Evolutionary conservation across 148 eudicot species (phyloP).

Genomic region (Cornus kousa): DNA sequence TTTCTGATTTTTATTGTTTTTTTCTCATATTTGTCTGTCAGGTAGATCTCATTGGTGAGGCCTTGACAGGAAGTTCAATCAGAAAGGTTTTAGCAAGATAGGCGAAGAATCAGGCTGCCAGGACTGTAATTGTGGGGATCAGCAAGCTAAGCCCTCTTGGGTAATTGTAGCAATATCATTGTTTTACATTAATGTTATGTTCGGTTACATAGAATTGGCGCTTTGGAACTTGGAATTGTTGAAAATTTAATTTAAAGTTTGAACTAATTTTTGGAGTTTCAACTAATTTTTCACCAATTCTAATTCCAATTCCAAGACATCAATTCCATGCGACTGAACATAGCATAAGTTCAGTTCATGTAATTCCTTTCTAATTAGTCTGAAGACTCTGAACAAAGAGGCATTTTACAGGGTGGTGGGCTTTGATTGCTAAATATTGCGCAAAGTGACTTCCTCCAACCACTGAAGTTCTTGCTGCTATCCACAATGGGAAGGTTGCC

Average conservation of each 20-base stretch:
- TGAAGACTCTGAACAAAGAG: constrained; percentile 16
- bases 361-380: constrained; percentile 13
- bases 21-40: constrained; percentile 27
- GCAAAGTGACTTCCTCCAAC: constrained; percentile 63
- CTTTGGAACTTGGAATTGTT: too few species aligned
- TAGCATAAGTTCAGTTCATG: not conserved
- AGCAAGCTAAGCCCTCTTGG: constrained; percentile 47
- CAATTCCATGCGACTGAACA: too few species aligned
- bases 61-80: constrained; percentile 67
- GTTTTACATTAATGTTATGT: not conserved
- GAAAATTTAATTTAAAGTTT: too few species aligned
- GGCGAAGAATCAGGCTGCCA: constrained; percentile 52
- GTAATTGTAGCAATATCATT: constrained; percentile 28
- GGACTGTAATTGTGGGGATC: constrained; percentile 62
- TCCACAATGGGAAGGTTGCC: constrained; percentile 75
- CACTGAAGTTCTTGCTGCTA: constrained; percentile 66
- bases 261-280: too few species aligned
- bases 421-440: constrained; percentile 78
- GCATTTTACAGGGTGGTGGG: constrained; percentile 51
- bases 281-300: too few species aligned
- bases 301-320: too few species aligned
- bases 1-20: not conserved
- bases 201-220: too few species aligned
- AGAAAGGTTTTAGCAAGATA: constrained; percentile 68
- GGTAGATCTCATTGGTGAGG: constrained; percentile 60